Percentiles rank a stretch among this genome's conserved stretches.
These are phyloP conservation scores for Diaporthe destruens DNA, from an alignment of 2,329 filamentous ascomycete genomes.

Conservation along the genomic window DNA sequence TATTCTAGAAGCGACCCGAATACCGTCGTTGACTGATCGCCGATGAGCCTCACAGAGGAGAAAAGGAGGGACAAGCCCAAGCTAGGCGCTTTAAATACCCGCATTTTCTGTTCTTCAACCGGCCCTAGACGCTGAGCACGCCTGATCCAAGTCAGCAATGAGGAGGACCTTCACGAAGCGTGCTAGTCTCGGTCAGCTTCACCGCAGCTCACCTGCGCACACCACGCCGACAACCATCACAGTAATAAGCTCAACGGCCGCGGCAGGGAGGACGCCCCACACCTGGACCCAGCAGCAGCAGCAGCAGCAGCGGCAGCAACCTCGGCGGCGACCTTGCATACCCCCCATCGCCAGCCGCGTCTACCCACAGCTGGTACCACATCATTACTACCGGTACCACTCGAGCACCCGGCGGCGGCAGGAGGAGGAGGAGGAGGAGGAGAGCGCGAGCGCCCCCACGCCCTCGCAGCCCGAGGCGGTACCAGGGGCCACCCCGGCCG, in stretches of 20 bases:
- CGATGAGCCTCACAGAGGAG: slow-evolving; percentile 19
- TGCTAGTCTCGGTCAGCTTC: background rate
- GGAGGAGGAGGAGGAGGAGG: background rate
- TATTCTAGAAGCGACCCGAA: slow-evolving; percentile 32
- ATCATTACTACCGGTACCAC: slow-evolving; percentile 27
- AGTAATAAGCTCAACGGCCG: background rate
- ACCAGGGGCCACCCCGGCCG: background rate
- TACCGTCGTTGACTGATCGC: background rate
- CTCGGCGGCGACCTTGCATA: background rate
- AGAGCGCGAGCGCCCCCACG: slow-evolving; percentile 10
- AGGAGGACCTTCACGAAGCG: background rate
- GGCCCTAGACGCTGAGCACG: background rate
- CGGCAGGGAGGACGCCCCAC: background rate
- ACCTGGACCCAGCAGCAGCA: slow-evolving; percentile 10
- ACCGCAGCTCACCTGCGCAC: slow-evolving; percentile 21
- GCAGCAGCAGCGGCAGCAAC: background rate
- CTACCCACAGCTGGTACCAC: slow-evolving; percentile 27
- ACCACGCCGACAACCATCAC: background rate
- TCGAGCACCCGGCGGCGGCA: background rate
- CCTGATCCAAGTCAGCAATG: slow-evolving; percentile 16
- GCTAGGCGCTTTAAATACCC: slow-evolving; percentile 19
- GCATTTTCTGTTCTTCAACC: background rate
- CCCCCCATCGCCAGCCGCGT: slow-evolving; percentile 14
- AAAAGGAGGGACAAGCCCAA: background rate
- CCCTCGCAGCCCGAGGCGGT: background rate